phyloP scores from a whole-genome alignment of 768 basidiomycete species.

The Kwoniella bestiolae region DNA sequence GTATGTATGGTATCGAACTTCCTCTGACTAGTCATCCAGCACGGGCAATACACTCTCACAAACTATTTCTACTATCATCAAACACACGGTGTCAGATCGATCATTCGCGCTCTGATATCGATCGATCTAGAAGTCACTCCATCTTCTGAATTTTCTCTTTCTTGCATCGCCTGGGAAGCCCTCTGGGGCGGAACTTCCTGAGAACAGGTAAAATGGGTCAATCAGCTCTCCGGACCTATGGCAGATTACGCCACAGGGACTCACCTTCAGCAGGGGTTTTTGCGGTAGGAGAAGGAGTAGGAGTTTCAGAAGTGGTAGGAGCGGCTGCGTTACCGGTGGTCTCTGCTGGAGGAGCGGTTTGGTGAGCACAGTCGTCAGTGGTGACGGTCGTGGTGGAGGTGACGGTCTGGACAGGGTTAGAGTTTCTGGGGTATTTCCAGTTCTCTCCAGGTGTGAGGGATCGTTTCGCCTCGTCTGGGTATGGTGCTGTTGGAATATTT shows the following conservation, averaged over 20 bases:
- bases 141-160: slow-evolving; percentile 6
- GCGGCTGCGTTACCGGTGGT: background rate
- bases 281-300: background rate
- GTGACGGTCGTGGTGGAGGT: slow-evolving; percentile 14
- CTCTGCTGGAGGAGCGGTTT: background rate
- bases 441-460: background rate
- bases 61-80: too few relatives aligned
- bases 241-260: background rate
- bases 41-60: too few relatives aligned
- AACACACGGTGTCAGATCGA: too few relatives aligned
- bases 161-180: background rate
- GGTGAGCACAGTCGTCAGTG: slow-evolving; percentile 16
- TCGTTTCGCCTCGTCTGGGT: background rate
- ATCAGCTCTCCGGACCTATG: too few relatives aligned
- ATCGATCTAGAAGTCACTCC: slow-evolving; percentile 5
- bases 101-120: too few relatives aligned
- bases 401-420: slow-evolving; percentile 2
- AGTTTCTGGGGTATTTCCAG: background rate
- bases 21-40: too few relatives aligned
- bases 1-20: background rate
- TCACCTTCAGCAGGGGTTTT: slow-evolving; percentile 8
- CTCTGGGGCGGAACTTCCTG: background rate
- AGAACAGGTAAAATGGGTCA: background rate
- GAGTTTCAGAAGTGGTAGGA: background rate
- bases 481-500: background rate